Conservation (phyloP, 2,329 filamentous ascomycete genomes). For the Fonsecaea monophora region DNA sequence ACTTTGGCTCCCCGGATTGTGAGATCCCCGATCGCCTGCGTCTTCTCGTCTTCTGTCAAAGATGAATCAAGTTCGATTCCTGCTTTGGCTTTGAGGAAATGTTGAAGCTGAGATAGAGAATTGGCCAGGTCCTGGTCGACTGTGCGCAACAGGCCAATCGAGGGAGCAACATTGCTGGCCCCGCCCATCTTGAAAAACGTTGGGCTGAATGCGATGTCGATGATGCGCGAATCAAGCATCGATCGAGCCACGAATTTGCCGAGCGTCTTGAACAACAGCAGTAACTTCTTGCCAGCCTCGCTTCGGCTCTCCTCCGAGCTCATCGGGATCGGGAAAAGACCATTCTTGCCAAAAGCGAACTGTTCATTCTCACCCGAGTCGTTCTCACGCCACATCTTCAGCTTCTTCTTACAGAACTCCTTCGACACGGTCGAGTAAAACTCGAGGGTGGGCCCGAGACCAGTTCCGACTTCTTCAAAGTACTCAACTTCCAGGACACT, state of each 20-base stretch:
- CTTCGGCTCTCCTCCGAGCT: constrained; percentile 75
- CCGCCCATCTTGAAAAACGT: constrained; percentile 96
- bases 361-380: constrained; percentile 68
- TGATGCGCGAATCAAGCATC: constrained; percentile 97
- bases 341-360: constrained; percentile 82
- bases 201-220: constrained; percentile 95
- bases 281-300: constrained; percentile 83
- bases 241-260: constrained; percentile 97
- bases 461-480: constrained; percentile 97
- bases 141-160: constrained; percentile 84
- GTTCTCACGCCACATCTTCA: constrained; percentile 94
- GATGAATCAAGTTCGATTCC: constrained; percentile 74
- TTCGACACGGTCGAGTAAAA: constrained; percentile 98
- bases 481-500: constrained; percentile 98
- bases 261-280: constrained; percentile 88
- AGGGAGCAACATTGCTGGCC: constrained; percentile 73
- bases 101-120: constrained; percentile 85
- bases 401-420: constrained; percentile 96
- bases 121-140: constrained; percentile 86
- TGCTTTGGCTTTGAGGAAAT: constrained; percentile 82
- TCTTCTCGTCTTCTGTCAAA: constrained; percentile 73
- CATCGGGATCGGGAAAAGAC: constrained; percentile 90
- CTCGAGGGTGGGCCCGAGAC: constrained; percentile 91
- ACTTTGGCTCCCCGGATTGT: constrained; percentile 76
- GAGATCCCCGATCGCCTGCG: constrained; percentile 71